Evolutionary conservation across 345 rosid species (phyloP), one percentile per base, ranked within the genome.

Genomic region (Pistacia atlantica): DNA sequence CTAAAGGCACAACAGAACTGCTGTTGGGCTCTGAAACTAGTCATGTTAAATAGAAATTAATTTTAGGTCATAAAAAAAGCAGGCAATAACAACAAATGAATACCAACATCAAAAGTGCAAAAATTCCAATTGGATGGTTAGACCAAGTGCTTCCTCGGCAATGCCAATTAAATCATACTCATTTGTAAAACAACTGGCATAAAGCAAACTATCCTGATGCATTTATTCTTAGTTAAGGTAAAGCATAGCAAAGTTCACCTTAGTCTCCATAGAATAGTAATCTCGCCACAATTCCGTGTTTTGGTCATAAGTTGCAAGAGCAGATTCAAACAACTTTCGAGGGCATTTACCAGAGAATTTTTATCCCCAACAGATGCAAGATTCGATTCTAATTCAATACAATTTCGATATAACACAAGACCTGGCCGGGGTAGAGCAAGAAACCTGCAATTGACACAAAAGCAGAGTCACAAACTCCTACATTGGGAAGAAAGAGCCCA

Each of bases 311-410:
- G 84, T 85, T 42, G 92, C 74, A 67, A 93, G 86, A 55, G 93
- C 99, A 72, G 97, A 86, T 72, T 90, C 99, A 74, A 87, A 96
- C 51, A 96, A 75, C 85, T 89, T 92, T 84, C 92, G 81, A 45
- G n/a, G n/a, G 79, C 91, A 71, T 83, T 89, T 65, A 16, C 82
- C 28, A 93, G 89, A 73, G 89, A 82, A 76, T 85, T 86, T 79
- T 86, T 88, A 72, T 88, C 84, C 37, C 95, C 92, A 46, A 48
- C 45, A 14, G 87, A 87, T 8, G 94, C 89, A 69, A 89, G 89
- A 69, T 83, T 88, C 31, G 78, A 75, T 86, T 95, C 99, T 84
- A 95, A 77, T 73, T 93, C 97, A 51, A 95, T 93, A 89, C 98
- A 90, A 48, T 70, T 79, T 89, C 68, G 84, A 80, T 86, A 90